Base-by-base conservation (phyloP, 495 filamentous ascomycete species). In the Xylaria bambusicola region DNA sequence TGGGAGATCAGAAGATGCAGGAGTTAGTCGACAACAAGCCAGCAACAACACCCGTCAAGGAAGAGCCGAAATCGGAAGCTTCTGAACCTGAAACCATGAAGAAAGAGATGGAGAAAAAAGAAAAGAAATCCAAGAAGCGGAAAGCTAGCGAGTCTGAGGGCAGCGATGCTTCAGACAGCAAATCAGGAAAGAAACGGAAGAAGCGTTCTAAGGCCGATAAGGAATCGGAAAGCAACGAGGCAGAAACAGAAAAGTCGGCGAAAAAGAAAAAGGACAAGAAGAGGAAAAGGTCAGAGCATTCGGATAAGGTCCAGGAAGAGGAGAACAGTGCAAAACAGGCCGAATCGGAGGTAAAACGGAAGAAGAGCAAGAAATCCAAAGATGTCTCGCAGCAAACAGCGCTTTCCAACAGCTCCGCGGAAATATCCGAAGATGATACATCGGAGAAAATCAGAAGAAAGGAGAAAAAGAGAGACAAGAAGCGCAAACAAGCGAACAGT, bases 1-100 rank as follows among this genome's bases (percentile, higher is more conserved):
- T 87, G 31, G 89, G 89, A 40, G 88, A 92, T 60, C 67, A 70
- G 42, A 66, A 66, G 62, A 77, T 77, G 49, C 62, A 72, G 49
- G 68, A 66, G 5, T 58, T 59, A 48, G 41, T 45, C 17, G 60
- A 42, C 35, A 55, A 35, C 46, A 58, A 46, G 52, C 23, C 51
- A 8, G 45, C 56, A 42, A 23, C 23, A 1, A 44, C n/a, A 33
- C 24, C 31, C 15, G 26, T 56, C 36, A 51, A 66, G 63, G 44
- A 63, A 0, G 42, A 70, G 26, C 10, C 61, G 1, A 8, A 9
- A 13, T 40, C 48, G 6, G 63, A 66, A 8, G 38, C 58, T 3
- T 15, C 36, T 18, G n/a, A 52, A 56, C 27, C 38, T 18, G 24
- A 23, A 26, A 33, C 46, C 27, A 15, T 6, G 2, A 29, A 38